A percentile compares a stretch with the other conserved stretches of the same genome.
phyloP scores from a whole-genome alignment of 108 stramenopile genomes.

The Conticribra guillardii region DNA sequence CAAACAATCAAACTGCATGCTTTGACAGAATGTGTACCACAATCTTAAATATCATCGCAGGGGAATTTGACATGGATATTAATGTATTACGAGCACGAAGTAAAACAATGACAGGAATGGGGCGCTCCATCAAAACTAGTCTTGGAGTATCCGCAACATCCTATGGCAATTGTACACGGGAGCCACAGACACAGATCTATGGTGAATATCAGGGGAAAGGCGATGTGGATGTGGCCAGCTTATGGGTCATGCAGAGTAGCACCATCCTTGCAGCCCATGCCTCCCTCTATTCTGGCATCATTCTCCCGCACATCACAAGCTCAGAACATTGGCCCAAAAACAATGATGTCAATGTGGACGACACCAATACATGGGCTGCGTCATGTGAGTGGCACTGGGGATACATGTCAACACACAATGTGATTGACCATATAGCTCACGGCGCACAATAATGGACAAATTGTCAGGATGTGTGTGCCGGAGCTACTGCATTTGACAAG shows the following conservation, averaged over 20 bases:
- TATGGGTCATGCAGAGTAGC: no score
- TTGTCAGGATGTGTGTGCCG: background rate
- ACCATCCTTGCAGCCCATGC: slow-evolving; percentile 1
- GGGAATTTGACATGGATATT: no score
- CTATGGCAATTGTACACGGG: background rate
- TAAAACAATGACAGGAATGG: background rate
- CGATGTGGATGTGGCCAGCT: background rate
- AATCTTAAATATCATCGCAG: background rate
- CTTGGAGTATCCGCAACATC: background rate
- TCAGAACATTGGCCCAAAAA: background rate
- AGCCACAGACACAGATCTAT: background rate
- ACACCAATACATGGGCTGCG: slow-evolving; percentile 4
- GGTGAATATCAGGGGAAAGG: slow-evolving; percentile 11
- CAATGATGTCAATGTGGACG: slow-evolving; percentile 14
- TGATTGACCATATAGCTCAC: background rate
- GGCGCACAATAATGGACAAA: slow-evolving; percentile 5
- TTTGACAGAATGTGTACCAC: slow-evolving; percentile 10
- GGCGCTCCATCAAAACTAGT: background rate
- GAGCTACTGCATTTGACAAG: slow-evolving; percentile 6
- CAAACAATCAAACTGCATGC: slow-evolving; percentile 5
- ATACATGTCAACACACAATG: background rate
- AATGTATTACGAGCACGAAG: background rate
- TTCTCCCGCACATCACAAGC: background rate
- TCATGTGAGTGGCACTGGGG: background rate
- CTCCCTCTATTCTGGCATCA: background rate